Evolutionary conservation across 2,329 filamentous ascomycete species (phyloP), one percentile per base, ranked within the genome.

Genomic region (Clonostachys rhizophaga): DNA sequence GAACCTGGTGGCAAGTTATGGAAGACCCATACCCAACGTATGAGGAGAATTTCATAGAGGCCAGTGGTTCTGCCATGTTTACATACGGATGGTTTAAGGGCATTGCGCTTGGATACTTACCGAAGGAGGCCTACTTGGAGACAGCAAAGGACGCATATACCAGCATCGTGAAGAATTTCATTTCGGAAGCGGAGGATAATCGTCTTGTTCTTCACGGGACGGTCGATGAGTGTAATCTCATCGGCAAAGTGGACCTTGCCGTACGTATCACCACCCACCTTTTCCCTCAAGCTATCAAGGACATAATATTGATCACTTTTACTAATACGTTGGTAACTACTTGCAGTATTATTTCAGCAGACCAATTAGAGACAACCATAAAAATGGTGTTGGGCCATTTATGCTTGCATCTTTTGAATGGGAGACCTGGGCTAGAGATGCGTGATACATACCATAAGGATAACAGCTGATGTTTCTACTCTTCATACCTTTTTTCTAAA

Each of bases 1-100:
- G 76, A 0, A 75, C 71, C n/a, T 82, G 78, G 76, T 81, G 75
- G 75, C 61, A 79, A 40, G 67, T 81, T 34, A 78, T 82, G 72
- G 71, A 70, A 47, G 66, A 71, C 34, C 67, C 69, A 3, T 73
- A 74, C 40, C 67, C 71, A 0, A 68, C 64, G 1, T 52, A 60
- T 24, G 47, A 67, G 34, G 76, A 75, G 1, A 83, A 84, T 55
- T 83, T 76, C 54, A 76, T 83, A 42, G 77, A 83, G 59, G 75
- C 72, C 20, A 79, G 76, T 39, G 79, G 69, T 1, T 74, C 74
- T 2, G 75, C 76, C 3, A 79, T 83, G 74, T 81, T 80, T 50
- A 67, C 69, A 0, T 78, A 75, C 48, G 69, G 72, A 0, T 54
- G 79, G 44, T 55, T 80, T 10, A 74, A 68, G 50, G 76, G 52